A percentile compares a stretch with the other conserved stretches of the same genome.
phyloP scores from a whole-genome alignment of 163 green algal species.

The Scenedesmus sp. region DNA sequence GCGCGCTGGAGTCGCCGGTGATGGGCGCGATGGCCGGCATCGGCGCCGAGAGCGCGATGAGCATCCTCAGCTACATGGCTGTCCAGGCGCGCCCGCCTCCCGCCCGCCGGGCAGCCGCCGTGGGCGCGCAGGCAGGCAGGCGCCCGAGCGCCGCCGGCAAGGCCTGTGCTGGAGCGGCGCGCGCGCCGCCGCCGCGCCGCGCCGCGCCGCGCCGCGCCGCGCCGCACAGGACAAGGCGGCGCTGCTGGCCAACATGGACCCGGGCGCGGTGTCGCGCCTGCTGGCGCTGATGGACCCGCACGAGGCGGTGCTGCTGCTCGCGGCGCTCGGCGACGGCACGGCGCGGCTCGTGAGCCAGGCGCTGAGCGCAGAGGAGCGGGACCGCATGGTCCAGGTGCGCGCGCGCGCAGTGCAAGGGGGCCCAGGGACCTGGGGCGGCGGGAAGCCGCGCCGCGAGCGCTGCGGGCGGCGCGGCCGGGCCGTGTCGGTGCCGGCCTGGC shows the following conservation, averaged over 20 bases:
- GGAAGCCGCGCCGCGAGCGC: too few species aligned
- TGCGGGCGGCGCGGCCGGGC: too few species aligned
- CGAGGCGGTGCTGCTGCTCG: slow-evolving; percentile 57
- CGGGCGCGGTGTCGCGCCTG: slow-evolving; percentile 30
- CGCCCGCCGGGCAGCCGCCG: too few species aligned
- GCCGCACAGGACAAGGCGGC: slow-evolving; percentile 40
- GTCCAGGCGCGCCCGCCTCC: slow-evolving; percentile 49
- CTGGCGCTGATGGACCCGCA: slow-evolving; percentile 37
- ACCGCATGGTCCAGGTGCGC: slow-evolving; percentile 48
- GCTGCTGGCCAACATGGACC: slow-evolving; percentile 44
- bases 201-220: not conserved
- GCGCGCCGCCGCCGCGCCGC: too few species aligned
- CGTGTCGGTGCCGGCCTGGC: not conserved
- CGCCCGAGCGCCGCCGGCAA: too few species aligned
- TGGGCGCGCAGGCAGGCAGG: too few species aligned
- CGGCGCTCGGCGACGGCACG: slow-evolving; percentile 45
- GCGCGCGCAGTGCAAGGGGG: too few species aligned
- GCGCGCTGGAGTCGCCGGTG: slow-evolving; percentile 21
- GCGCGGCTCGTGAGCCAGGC: slow-evolving; percentile 46
- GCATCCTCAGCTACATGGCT: slow-evolving; percentile 54
- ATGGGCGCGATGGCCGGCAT: slow-evolving; percentile 49
- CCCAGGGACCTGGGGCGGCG: too few species aligned
- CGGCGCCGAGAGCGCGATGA: slow-evolving; percentile 29
- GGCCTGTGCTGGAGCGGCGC: too few species aligned
- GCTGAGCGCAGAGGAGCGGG: slow-evolving; percentile 46